A percentile compares a stretch with the other conserved stretches of the same genome.
phyloP scores from a whole-genome alignment of 2,329 filamentous ascomycete genomes.

The Curvularia sp. region DNA sequence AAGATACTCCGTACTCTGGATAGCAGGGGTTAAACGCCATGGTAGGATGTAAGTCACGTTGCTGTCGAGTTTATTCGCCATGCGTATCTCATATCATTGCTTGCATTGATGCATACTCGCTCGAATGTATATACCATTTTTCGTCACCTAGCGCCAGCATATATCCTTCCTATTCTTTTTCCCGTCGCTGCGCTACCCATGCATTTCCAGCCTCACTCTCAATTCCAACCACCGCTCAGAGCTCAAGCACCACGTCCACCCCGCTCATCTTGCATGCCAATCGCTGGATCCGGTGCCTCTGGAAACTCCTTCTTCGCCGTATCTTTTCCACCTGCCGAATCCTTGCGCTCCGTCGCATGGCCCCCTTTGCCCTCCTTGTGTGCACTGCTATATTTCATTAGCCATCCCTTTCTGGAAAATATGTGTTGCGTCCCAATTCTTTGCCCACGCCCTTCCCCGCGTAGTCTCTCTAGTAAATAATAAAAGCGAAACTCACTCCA shows the following conservation, averaged over 20 bases:
- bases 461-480: too few relatives aligned
- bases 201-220: neutral
- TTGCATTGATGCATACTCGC: too few relatives aligned
- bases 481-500: slow-evolving; percentile 38
- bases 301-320: slow-evolving; percentile 58
- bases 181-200: neutral
- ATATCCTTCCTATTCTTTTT: neutral
- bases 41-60: too few relatives aligned
- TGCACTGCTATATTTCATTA: slow-evolving; percentile 25
- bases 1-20: too few relatives aligned
- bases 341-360: slow-evolving; percentile 49
- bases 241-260: slow-evolving; percentile 53
- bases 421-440: too few relatives aligned
- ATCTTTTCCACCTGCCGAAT: slow-evolving; percentile 46
- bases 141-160: neutral
- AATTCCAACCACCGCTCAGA: neutral
- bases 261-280: slow-evolving; percentile 61
- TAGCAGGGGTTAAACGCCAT: too few relatives aligned
- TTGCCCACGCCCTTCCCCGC: too few relatives aligned
- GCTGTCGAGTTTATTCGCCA: too few relatives aligned
- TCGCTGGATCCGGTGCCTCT: slow-evolving; percentile 55
- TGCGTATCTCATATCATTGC: too few relatives aligned
- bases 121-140: neutral
- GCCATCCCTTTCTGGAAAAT: neutral
- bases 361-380: slow-evolving; percentile 48